phyloP scores from a whole-genome alignment of 108 stramenopile species.

The Schizochytrium sp. region DNA sequence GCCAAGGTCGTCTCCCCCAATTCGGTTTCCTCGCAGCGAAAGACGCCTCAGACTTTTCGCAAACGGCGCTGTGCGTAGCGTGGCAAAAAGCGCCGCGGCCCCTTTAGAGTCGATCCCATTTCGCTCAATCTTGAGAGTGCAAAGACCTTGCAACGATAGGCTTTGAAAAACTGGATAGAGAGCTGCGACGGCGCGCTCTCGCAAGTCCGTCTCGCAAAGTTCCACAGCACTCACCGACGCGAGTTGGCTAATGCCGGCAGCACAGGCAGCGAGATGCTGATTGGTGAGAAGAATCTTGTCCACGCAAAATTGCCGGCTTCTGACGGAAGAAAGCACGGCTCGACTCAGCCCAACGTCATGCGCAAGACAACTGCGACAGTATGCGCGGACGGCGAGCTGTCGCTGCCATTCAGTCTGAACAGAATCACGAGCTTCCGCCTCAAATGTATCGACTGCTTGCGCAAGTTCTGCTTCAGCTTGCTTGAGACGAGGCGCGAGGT shows the following conservation, averaged over 20 bases:
- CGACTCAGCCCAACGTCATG: not conserved
- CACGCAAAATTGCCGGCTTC: not conserved
- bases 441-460: not conserved
- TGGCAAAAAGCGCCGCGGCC: not conserved
- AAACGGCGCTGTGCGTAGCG: not conserved
- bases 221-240: not conserved
- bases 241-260: not conserved
- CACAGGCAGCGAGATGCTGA: not conserved
- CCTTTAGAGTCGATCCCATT: not conserved
- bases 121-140: not conserved
- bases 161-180: not conserved
- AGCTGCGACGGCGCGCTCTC: not conserved
- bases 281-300: not conserved
- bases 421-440: not conserved
- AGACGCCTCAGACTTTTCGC: not conserved
- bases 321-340: not conserved
- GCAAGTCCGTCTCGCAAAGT: not conserved
- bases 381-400: not conserved
- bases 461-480: not conserved
- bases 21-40: not conserved
- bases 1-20: not conserved
- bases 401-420: not conserved
- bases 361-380: not conserved
- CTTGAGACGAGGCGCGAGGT: not conserved
- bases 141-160: not conserved